These are phyloP conservation scores for Eucalyptus pauciflora DNA, from an alignment of 345 rosid genomes.

Conservation along the genomic window DNA sequence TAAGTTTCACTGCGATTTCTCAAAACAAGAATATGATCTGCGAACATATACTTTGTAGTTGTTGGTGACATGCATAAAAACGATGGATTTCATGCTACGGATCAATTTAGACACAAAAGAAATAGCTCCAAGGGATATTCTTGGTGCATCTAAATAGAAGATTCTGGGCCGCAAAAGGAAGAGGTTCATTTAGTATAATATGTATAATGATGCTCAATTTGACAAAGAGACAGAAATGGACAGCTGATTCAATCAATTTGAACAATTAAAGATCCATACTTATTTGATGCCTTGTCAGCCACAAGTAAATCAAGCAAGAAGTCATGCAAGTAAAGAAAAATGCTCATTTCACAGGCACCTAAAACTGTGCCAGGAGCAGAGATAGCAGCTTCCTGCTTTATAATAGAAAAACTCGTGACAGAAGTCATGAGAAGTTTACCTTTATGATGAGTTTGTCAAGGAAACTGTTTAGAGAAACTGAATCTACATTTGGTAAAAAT, in stretches of 20 bases:
- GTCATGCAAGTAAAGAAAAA: neutral
- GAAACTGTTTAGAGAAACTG: conserved; percentile 27
- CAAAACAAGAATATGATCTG: neutral
- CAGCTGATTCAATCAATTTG: neutral
- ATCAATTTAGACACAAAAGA: neutral
- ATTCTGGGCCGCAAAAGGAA: neutral
- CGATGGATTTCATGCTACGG: neutral
- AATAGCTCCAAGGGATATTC: neutral
- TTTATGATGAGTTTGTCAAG: conserved; percentile 69
- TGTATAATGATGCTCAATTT: neutral
- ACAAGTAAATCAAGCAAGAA: neutral
- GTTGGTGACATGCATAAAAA: neutral
- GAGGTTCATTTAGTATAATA: neutral
- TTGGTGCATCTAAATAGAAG: neutral
- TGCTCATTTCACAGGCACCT: neutral
- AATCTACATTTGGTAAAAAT: conserved; percentile 38
- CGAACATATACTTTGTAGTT: neutral
- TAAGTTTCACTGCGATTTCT: neutral
- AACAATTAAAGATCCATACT: neutral
- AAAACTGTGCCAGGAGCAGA: neutral
- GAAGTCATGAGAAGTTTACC: conserved; percentile 18
- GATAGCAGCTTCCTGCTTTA: neutral
- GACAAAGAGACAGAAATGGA: neutral
- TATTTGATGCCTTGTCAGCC: neutral
- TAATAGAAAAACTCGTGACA: neutral